Base-by-base conservation (phyloP, 345 rosid genomes). In the Euphorbia peplus region DNA sequence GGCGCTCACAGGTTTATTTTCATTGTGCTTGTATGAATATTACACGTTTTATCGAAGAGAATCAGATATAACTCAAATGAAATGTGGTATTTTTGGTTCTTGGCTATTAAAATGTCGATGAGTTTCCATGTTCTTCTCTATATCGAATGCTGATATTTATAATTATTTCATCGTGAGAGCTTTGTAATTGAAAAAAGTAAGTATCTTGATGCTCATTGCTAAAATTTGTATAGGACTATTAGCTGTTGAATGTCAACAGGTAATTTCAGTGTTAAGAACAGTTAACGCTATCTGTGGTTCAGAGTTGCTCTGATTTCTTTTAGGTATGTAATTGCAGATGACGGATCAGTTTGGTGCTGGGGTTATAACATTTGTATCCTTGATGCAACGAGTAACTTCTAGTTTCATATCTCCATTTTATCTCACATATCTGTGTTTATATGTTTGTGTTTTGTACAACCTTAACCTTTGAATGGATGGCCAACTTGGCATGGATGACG, bases 351-450 rank as follows among this genome's bases (percentile, higher is more conserved):
- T 68, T 93, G 97, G 97, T 79, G 85, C 65, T 93, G 98, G 98
- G 98, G 98, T 71, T 90, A 87, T 73, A 90, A 93, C 74, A 67
- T 75, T 53, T 90, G 98, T 93, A 90, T 93, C 98, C 98, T 86
- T 71, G 35, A 25, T 71, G 9, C 29, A 4, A 60, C 12, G 44
- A 55, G 0, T 61, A 30, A 54, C 7, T 35, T 64, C 8, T 2
- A n/a, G 25, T 42, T 63, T 66, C 1, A 28, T 37, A 1, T 51
- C n/a, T 8, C 22, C 8, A 14, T 37, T 66, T 51, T 28, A 7
- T 75, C 63, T 8, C 51, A 8, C 67, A 55, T 53, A 60, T 26
- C 44, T 66, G 64, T 68, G 66, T 35, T 60, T 24, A 53, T 71
- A 53, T 44, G 44, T 70, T 14, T 46, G 28, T 73, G n/a, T 64